Percentiles rank a stretch among this genome's conserved stretches.
Conservation (phyloP, 306 rosid species). For the Pueraria montana region DNA sequence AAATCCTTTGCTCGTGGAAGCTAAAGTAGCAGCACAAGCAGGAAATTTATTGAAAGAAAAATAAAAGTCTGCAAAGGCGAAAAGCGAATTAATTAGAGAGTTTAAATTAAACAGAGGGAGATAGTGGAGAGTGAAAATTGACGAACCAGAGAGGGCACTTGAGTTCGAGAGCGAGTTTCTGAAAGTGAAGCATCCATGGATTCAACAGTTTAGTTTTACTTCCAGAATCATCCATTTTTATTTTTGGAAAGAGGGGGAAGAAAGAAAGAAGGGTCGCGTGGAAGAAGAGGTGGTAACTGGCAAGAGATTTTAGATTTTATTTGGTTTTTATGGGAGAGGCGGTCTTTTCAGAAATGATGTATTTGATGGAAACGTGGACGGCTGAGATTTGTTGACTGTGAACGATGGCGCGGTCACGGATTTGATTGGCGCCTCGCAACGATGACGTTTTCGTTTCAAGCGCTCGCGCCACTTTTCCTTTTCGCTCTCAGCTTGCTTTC, state of each 20-base stretch:
- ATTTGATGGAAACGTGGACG: conserved; percentile 48
- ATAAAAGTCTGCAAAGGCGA: neutral
- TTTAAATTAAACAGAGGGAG: neutral
- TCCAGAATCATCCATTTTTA: conserved; percentile 58
- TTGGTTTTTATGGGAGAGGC: neutral
- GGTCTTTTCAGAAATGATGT: conserved; percentile 33
- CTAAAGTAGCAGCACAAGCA: neutral
- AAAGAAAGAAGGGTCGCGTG: neutral
- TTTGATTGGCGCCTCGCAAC: conserved; percentile 48
- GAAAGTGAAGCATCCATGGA: conserved; percentile 78
- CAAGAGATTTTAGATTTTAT: neutral
- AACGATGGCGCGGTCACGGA: conserved; percentile 36
- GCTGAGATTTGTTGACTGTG: conserved; percentile 39
- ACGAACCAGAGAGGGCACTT: conserved; percentile 91
- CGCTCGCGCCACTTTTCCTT: conserved; percentile 45
- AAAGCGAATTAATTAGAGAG: neutral
- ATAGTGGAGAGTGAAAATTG: neutral
- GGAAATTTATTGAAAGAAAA: neutral
- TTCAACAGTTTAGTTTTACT: conserved; percentile 49
- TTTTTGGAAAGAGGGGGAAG: no score
- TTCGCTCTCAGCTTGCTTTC: neutral
- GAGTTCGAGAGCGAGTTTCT: conserved; percentile 91
- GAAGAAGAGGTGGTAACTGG: neutral
- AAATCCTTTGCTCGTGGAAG: neutral
- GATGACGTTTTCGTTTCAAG: conserved; percentile 41